phyloP scores from a whole-genome alignment of 345 rosid genomes.

The Bruguiera sexangula region DNA sequence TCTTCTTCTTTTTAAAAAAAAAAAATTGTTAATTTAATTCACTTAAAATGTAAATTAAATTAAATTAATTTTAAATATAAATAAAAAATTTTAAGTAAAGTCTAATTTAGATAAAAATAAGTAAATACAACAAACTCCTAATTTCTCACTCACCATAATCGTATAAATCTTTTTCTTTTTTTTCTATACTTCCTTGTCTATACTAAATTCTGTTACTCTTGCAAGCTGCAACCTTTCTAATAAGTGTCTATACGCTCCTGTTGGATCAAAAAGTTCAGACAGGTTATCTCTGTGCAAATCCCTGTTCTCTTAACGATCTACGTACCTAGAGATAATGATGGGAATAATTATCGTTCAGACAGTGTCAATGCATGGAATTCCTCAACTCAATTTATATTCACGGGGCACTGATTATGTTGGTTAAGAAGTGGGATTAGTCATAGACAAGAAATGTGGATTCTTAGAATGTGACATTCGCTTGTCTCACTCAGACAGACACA shows the following conservation, averaged over 20 bases:
- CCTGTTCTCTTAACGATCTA: neutral
- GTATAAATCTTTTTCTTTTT: no score
- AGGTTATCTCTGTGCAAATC: neutral
- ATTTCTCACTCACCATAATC: no score
- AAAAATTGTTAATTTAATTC: neutral
- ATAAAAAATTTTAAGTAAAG: neutral
- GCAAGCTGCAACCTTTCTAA: neutral
- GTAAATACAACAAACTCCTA: no score
- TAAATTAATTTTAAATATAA: neutral
- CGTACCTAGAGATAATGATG: no score
- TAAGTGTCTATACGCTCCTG: neutral
- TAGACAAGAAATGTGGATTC: neutral
- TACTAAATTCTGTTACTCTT: no score
- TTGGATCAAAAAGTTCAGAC: neutral
- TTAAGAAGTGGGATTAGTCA: neutral
- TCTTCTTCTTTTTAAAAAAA: no score
- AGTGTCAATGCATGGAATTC: neutral
- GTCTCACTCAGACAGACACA: neutral
- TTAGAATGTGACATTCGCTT: neutral
- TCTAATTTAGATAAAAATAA: neutral
- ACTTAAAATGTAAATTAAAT: neutral
- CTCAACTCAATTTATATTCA: constrained; percentile 1
- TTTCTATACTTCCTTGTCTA: no score
- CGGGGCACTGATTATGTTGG: neutral
- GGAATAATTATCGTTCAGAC: no score